Conservation (phyloP, 2,329 filamentous ascomycete species). For the Trichoderma hamatum region DNA sequence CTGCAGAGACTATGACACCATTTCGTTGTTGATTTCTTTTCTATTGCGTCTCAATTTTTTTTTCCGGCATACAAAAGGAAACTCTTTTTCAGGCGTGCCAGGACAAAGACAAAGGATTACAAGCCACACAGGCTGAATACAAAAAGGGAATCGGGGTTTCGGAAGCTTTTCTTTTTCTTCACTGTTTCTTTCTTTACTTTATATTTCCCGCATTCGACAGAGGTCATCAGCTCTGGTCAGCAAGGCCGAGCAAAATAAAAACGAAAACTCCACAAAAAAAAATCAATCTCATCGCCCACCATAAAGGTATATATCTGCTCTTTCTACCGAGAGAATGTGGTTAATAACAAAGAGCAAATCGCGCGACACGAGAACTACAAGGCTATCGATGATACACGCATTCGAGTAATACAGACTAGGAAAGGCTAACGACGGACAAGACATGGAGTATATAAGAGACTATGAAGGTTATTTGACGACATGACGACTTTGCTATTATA, state of each 20-base stretch:
- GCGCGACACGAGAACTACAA: background rate
- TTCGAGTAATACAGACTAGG: background rate
- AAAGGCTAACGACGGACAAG: background rate
- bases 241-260: background rate
- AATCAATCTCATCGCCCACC: background rate
- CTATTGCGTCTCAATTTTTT: background rate
- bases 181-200: background rate
- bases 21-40: background rate
- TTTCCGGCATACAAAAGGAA: background rate
- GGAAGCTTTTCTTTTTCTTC: background rate
- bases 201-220: background rate
- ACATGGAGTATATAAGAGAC: background rate
- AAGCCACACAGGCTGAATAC: background rate
- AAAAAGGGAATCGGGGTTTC: background rate
- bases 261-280: background rate
- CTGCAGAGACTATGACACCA: background rate
- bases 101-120: background rate
- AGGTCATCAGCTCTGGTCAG: background rate
- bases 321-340: background rate
- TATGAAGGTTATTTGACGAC: background rate
- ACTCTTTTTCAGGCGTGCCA: background rate
- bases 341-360: background rate
- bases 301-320: background rate
- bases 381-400: background rate
- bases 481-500: background rate